Evolutionary conservation across 768 basidiomycete genomes (phyloP).

Genomic region (Leucogyrophana mollusca): DNA sequence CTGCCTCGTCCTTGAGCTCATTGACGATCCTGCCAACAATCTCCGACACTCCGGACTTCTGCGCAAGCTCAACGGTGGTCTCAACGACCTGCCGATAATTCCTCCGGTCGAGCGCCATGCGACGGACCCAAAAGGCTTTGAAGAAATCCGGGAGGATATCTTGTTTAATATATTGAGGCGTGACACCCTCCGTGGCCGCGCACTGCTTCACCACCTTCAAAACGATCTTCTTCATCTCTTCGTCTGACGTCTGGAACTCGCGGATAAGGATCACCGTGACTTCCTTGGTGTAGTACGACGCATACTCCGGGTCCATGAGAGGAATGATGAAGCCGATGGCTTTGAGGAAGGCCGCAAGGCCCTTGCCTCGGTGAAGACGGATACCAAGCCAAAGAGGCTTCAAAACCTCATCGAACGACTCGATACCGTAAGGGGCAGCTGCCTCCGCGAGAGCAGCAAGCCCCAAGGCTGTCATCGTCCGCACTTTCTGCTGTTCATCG

Average conservation of each 20-base stretch:
- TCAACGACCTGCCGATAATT: slow-evolving; percentile 98
- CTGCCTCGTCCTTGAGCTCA: slow-evolving; percentile 55
- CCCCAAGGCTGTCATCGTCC: slow-evolving; percentile 76
- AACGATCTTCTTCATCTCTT: slow-evolving; percentile 99
- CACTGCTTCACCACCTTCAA: slow-evolving; percentile 99
- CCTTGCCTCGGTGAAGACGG: slow-evolving; percentile 75
- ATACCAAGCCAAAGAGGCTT: slow-evolving; percentile 81
- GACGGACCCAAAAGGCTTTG: slow-evolving; percentile 97
- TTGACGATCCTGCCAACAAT: slow-evolving; percentile 84
- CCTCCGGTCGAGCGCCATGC: slow-evolving; percentile 95
- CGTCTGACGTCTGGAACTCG: slow-evolving; percentile 98
- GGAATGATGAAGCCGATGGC: slow-evolving; percentile 99
- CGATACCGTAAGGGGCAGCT: slow-evolving; percentile 97
- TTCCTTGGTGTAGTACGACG: slow-evolving; percentile 98
- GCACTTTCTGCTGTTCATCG: slow-evolving; percentile 79
- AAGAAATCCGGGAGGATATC: slow-evolving; percentile 99
- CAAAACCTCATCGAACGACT: slow-evolving; percentile 95
- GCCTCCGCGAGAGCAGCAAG: slow-evolving; percentile 95
- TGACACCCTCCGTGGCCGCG: slow-evolving; percentile 97
- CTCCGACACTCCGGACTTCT: slow-evolving; percentile 95
- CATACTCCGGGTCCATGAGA: slow-evolving; percentile 99
- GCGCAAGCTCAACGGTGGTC: slow-evolving; percentile 96
- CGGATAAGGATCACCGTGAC: slow-evolving; percentile 96
- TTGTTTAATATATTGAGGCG: slow-evolving; percentile 91
- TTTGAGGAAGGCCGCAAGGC: slow-evolving; percentile 75